Evolutionary conservation across 495 filamentous ascomycete genomes (phyloP).

Genomic region (Penicillium coffeae): DNA sequence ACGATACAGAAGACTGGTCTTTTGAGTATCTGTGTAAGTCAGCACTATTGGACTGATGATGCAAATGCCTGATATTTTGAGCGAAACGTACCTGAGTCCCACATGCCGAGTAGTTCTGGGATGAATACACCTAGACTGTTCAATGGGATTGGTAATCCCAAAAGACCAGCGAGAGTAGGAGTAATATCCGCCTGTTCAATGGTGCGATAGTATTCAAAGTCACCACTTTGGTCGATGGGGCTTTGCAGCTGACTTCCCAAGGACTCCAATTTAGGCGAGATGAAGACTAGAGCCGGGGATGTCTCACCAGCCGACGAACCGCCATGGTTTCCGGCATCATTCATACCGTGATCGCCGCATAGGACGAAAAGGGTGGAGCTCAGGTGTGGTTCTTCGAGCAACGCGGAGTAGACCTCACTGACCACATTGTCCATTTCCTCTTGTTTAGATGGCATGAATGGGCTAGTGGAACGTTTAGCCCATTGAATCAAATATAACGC

Average conservation of each 20-base stretch:
- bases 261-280: slow-evolving; percentile 75
- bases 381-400: slow-evolving; percentile 65
- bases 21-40: slow-evolving; percentile 40
- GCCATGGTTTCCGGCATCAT: slow-evolving; percentile 95
- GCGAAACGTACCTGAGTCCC: slow-evolving; percentile 50
- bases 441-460: slow-evolving; percentile 91
- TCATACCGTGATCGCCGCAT: slow-evolving; percentile 97
- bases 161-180: slow-evolving; percentile 79
- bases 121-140: slow-evolving; percentile 93
- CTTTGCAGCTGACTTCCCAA: slow-evolving; percentile 43
- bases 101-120: slow-evolving; percentile 69
- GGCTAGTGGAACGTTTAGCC: slow-evolving; percentile 43
- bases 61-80: background rate
- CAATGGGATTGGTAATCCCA: slow-evolving; percentile 85
- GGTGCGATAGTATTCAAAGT: slow-evolving; percentile 75
- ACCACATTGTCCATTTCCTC: slow-evolving; percentile 90
- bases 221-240: slow-evolving; percentile 35
- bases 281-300: slow-evolving; percentile 84
- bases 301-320: slow-evolving; percentile 91
- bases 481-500: background rate
- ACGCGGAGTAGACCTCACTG: slow-evolving; percentile 66
- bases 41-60: background rate
- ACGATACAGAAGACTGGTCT: slow-evolving; percentile 59
- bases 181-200: slow-evolving; percentile 93
- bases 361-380: slow-evolving; percentile 77